Evolutionary conservation across 2,329 filamentous ascomycete species (phyloP).

Genomic region (Claviceps fusiformis): DNA sequence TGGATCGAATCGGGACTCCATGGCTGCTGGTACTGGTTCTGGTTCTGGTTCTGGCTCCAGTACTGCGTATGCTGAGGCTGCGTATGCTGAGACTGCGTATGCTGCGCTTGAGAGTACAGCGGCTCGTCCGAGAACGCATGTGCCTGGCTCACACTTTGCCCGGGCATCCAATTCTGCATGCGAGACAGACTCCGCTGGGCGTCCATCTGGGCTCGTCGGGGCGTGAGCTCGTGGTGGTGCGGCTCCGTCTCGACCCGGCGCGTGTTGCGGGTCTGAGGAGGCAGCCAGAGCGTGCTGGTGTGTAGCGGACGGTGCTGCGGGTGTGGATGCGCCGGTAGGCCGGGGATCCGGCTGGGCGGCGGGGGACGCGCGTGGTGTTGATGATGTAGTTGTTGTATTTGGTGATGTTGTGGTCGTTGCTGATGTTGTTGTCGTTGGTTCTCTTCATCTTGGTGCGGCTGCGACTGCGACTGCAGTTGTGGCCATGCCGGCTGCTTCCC

Average conservation of each 20-base stretch:
- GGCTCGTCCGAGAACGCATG: no score
- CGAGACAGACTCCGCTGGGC: background rate
- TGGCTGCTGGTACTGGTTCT: no score
- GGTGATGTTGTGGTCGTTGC: background rate
- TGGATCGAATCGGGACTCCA: no score
- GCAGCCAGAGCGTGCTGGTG: conserved; percentile 6
- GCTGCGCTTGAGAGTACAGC: no score
- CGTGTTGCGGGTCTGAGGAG: conserved; percentile 3
- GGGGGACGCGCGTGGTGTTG: background rate
- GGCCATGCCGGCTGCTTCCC: no score
- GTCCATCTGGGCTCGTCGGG: background rate
- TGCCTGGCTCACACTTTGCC: no score
- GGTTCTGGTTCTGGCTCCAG: no score
- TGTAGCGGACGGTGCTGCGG: conserved; percentile 5
- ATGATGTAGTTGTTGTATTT: background rate
- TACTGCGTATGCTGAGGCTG: no score
- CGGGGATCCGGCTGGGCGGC: conserved; percentile 3
- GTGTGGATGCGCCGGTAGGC: conserved; percentile 6
- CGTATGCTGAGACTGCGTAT: no score
- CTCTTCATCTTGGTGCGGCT: background rate
- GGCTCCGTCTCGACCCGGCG: conserved; percentile 5
- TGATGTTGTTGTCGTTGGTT: background rate
- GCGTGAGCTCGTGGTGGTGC: conserved; percentile 2
- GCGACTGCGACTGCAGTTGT: background rate
- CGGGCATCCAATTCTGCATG: conserved; percentile 25